Evolutionary conservation across 371 early-diverging fungal species (phyloP).

Genomic region (Mortierella sp.): DNA sequence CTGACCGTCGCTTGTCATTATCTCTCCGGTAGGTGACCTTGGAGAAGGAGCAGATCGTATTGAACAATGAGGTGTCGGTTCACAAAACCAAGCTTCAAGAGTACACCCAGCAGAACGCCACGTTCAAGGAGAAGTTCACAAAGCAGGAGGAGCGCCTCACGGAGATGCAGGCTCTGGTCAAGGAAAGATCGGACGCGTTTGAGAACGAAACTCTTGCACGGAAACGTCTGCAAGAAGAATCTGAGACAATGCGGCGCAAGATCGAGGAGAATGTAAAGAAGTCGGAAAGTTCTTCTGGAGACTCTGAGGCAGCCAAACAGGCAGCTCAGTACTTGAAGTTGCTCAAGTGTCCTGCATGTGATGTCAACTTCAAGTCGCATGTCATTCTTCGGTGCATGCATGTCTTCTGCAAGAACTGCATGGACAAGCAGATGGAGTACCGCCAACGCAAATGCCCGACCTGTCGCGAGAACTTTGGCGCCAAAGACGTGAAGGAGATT

Average conservation of each 20-base stretch:
- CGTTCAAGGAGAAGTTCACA: constrained; percentile 46
- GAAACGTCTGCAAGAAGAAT: constrained; percentile 63
- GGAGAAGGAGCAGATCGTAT: constrained; percentile 37
- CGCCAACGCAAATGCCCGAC: constrained; percentile 98
- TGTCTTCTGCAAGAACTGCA: constrained; percentile 95
- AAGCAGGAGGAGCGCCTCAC: constrained; percentile 46
- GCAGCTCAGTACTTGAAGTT: constrained; percentile 66
- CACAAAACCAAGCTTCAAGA: constrained; percentile 49
- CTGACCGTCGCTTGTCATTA: background rate
- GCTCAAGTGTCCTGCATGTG: constrained; percentile 92
- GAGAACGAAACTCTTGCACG: constrained; percentile 69
- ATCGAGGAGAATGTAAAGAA: constrained; percentile 59
- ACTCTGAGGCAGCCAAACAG: constrained; percentile 60
- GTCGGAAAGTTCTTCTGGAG: constrained; percentile 23
- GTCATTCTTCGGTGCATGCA: constrained; percentile 94
- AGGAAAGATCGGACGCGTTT: constrained; percentile 63
- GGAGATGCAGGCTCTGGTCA: constrained; percentile 61
- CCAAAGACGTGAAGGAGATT: constrained; percentile 91
- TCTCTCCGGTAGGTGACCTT: constrained; percentile 40
- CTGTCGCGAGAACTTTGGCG: constrained; percentile 93
- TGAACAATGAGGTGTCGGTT: constrained; percentile 19
- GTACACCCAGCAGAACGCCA: constrained; percentile 30
- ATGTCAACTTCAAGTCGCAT: constrained; percentile 85
- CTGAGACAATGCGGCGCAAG: constrained; percentile 66
- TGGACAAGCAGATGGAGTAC: constrained; percentile 89